Base-by-base conservation (phyloP, 768 basidiomycete species). In the Tylopilus sp. region DNA sequence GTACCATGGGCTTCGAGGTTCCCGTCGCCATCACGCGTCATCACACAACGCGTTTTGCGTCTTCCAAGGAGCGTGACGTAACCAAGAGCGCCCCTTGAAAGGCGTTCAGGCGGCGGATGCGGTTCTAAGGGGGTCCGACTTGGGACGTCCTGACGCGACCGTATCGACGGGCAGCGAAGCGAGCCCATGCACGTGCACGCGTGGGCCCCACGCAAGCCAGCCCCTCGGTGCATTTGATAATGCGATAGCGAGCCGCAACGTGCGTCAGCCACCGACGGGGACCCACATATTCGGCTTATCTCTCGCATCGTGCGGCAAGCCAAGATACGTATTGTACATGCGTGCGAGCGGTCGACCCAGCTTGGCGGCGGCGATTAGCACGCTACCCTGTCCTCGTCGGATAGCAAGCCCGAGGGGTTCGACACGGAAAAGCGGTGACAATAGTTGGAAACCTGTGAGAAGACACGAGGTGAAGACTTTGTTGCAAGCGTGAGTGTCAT, bases 351-450 rank as follows among this genome's bases (percentile, higher is more conserved):
- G 20, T 25, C 1, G 45, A 23, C 40, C 6, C 25, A 33, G 20
- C 47, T 48, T 57, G 44, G 35, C 51, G 36, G 35, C 51, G 36
- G 42, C 36, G 44, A 49, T 39, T 17, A 48, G 35, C 25, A 3
- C 3, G 21, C 28, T 11, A 36, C 39, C 31, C 42, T 58, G 36
- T 20, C 6, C 6, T 31, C 30, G 10, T 35, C n/a, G 20, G 40
- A 35, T 22, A 17, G 22, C 21, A 26, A 28, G 11, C 7, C 28
- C 28, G 28, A 28, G 28, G 28, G 11, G 7, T 8, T 28, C 28
- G 11, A 28, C 28, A 28, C 28, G 28, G 15, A 21, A 53, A 20
- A 22, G 25, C n/a, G 46, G 41, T 35, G 20, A 22, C 20, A 26
- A 28, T 40, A 35, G 13, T 3, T 36, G 12, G 8, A 3, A 28